These are phyloP conservation scores for Cladorrhinum samala DNA, from an alignment of 495 filamentous ascomycete species.

Conservation along the genomic window DNA sequence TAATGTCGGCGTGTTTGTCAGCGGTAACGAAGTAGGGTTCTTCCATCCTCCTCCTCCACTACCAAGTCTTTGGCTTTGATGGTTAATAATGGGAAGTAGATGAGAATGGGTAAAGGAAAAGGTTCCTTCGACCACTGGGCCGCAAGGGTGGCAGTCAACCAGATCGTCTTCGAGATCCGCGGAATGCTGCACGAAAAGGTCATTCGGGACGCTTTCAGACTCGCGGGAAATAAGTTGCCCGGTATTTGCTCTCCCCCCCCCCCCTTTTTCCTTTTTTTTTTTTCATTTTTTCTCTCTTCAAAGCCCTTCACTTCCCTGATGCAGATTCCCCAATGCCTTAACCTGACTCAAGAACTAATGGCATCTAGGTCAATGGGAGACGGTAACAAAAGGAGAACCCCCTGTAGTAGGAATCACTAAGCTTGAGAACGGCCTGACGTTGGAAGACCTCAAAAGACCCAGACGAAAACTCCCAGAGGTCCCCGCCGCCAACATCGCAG, in stretches of 20 bases:
- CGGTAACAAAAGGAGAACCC: slow-evolving; percentile 87
- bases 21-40: slow-evolving; percentile 73
- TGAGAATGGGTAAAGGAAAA: slow-evolving; percentile 98
- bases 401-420: slow-evolving; percentile 93
- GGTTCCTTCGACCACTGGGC: slow-evolving; percentile 97
- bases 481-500: background rate
- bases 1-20: slow-evolving; percentile 91
- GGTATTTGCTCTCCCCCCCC: slow-evolving; percentile 47
- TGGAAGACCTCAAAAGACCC: slow-evolving; percentile 71
- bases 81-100: slow-evolving; percentile 31
- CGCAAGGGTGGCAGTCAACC: slow-evolving; percentile 74
- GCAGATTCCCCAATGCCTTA: too few species aligned
- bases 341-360: too few species aligned
- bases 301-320: too few species aligned
- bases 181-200: slow-evolving; percentile 92
- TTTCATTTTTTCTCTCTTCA: too few species aligned
- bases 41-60: background rate
- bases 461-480: slow-evolving; percentile 55
- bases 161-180: slow-evolving; percentile 86
- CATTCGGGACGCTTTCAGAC: slow-evolving; percentile 84
- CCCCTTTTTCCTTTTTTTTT: slow-evolving; percentile 15
- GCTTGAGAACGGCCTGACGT: slow-evolving; percentile 68
- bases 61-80: background rate
- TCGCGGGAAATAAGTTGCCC: slow-evolving; percentile 93
- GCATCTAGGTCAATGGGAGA: slow-evolving; percentile 90